Evolutionary conservation across 306 rosid genomes (phyloP), one percentile per base, ranked within the genome.

Genomic region (Bauhinia variegata): DNA sequence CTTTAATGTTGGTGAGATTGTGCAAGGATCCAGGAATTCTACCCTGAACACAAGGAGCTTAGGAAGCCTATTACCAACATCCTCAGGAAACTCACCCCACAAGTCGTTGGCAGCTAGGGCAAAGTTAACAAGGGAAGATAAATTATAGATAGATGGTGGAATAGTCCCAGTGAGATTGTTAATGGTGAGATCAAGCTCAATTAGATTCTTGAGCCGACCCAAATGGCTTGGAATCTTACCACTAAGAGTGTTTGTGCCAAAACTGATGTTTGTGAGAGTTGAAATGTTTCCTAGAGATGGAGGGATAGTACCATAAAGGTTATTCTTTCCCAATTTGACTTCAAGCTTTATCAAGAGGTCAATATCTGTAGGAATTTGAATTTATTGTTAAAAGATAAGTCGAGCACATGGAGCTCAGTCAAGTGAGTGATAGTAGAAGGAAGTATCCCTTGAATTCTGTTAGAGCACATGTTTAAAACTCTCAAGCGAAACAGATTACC

Each of bases 11-110:
- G 7, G 91, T 80, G 54, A 88, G 86, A 28, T 91, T 91, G 56
- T 88, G 89, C 44, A 91, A 56, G 16, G 97, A 91, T 16, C 70
- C 78, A 1, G 97, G 97, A 74, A 91, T 83, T 28, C 58, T 52
- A 41, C 96, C 91, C 0, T 89, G 83, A 86, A 84, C 41, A 57
- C 49, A 12, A 84, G 6, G n/a, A 91, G 80, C 16, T 86, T 85
- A 31, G 96, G 93, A 65, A 86, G 82, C 47, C 12, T 81, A 13
- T 65, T 44, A 4, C 86, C 96, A 65, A 91, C 58, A 58, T 86
- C 75, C 2, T 62, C 47, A 8, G 89, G 93, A 70, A 91, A 66
- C 43, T 83, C 88, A 73, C 97, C 97, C 91, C 85, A 63, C 0
- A 88, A 74, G 9, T 89, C 55, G 65, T 91, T 91, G 32, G 85